A percentile compares a stretch with the other conserved stretches of the same genome.
Conservation (phyloP, 371 early-diverging fungal species). For the Mucor velutinosus region DNA sequence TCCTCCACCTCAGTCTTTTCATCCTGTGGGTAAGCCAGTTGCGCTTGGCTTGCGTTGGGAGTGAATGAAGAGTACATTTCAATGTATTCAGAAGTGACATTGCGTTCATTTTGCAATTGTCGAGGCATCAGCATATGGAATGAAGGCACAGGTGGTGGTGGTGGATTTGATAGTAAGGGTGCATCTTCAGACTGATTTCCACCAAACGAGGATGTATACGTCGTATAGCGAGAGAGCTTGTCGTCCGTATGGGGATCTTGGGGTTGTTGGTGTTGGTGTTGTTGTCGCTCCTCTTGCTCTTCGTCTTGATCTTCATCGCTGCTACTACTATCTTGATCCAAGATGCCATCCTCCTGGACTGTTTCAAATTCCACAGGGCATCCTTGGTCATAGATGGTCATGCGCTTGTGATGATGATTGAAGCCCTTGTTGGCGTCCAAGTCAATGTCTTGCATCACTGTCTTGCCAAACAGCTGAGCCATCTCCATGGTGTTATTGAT, state of each 20-base stretch:
- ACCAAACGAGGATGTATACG: neutral
- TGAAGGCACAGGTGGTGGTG: slow-evolving; percentile 1
- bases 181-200: neutral
- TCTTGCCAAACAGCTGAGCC: slow-evolving; percentile 13
- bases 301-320: neutral
- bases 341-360: neutral
- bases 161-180: neutral
- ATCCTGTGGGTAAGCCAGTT: neutral
- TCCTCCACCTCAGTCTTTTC: slow-evolving; percentile 2
- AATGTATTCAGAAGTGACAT: slow-evolving; percentile 27
- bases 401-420: neutral
- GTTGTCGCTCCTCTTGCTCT: neutral
- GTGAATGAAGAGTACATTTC: slow-evolving; percentile 29
- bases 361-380: slow-evolving; percentile 7
- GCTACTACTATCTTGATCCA: neutral
- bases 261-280: no score
- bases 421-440: slow-evolving; percentile 12
- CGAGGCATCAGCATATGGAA: slow-evolving; percentile 5
- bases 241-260: neutral
- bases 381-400: slow-evolving; percentile 1
- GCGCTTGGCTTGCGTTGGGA: slow-evolving; percentile 14
- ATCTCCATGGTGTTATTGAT: slow-evolving; percentile 17
- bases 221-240: neutral
- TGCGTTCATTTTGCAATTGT: slow-evolving; percentile 6
- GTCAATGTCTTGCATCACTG: slow-evolving; percentile 17